Percentiles rank a stretch among this genome's conserved stretches.
phyloP scores from a whole-genome alignment of 495 filamentous ascomycete species.

The Hypoxylon cercidicola region DNA sequence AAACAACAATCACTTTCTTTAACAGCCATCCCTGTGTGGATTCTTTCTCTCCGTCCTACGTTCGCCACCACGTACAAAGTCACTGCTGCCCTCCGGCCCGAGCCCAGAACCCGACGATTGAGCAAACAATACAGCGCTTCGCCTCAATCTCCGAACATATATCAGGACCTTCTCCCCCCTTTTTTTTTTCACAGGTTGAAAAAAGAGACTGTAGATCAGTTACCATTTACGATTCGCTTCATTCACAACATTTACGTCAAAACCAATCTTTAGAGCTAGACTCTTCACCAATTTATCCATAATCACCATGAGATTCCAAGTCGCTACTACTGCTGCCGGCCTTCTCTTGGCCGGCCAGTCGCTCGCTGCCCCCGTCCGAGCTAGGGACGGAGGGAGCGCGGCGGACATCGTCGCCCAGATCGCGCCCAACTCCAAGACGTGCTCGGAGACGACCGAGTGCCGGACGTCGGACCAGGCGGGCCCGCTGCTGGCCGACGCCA shows the following conservation, averaged over 20 bases:
- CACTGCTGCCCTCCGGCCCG: neutral
- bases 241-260: constrained; percentile 6
- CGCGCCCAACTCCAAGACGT: constrained; percentile 59
- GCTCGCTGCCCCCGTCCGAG: constrained; percentile 23
- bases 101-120: constrained; percentile 2
- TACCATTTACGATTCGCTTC: neutral
- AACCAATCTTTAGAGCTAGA: constrained; percentile 11
- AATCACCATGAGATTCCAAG: constrained; percentile 40
- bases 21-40: constrained; percentile 15
- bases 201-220: constrained; percentile 29
- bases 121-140: constrained; percentile 13
- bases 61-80: constrained; percentile 29
- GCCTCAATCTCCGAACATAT: constrained; percentile 3
- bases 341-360: constrained; percentile 41
- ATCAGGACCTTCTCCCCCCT: neutral
- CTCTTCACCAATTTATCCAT: constrained; percentile 4
- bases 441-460: constrained; percentile 69
- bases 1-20: constrained; percentile 37
- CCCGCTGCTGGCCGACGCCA: constrained; percentile 63
- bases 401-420: constrained; percentile 61
- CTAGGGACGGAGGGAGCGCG: constrained; percentile 56
- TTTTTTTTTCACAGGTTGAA: constrained; percentile 22
- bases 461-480: constrained; percentile 71
- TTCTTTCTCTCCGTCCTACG: constrained; percentile 34
- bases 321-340: constrained; percentile 33